Base-by-base conservation (phyloP, 148 eudicot species). In the Euryodendron excelsum region DNA sequence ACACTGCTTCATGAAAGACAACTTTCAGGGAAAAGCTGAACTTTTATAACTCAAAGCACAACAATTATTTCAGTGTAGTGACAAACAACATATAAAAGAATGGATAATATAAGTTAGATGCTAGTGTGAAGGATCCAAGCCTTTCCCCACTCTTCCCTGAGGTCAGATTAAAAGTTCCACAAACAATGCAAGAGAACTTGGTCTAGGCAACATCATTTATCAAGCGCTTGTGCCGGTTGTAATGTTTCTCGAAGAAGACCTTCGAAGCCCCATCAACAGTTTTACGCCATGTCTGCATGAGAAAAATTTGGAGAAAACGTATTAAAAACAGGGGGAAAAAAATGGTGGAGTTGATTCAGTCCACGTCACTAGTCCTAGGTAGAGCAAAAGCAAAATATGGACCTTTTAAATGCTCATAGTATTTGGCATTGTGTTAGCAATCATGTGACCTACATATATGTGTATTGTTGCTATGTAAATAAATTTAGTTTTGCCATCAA, bases 181-280 rank as follows among this genome's bases (percentile, higher is more conserved):
- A 20, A 58, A 3, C 34, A 28, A 28, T 13, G 1, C 13, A 1
- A 61, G 1, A 10, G 2, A 36, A 65, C 30, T 55, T 33, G 48
- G 34, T 73, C 53, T 41, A 39, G 25, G 27, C 75, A 3, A 62
- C 37, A 61, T 93, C 94, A 62, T 61, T 87, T 27, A 83, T 87
- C 74, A 94, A 79, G 75, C 92, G 93, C 82, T 85, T 85, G 56
- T 94, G 98, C 30, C 90, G 86, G 69, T 92, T 94, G 86, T 89
- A 84, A 83, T 90, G 97, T 84, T 85, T 94, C 89, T 91, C 97
- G 83, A 94, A 88, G 86, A 94, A 87, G 33, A 94, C 89, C 87
- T 86, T 90, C 0, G 94, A 89, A 33, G 98, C 98, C 27, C 98
- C 94, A 80, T 84, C 86, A 27, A 94, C 71, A 3, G 97, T 89